Percentiles rank a stretch among this genome's conserved stretches.
Evolutionary conservation across 2,329 filamentous ascomycete genomes (phyloP).

Genomic region (Alternaria panax): DNA sequence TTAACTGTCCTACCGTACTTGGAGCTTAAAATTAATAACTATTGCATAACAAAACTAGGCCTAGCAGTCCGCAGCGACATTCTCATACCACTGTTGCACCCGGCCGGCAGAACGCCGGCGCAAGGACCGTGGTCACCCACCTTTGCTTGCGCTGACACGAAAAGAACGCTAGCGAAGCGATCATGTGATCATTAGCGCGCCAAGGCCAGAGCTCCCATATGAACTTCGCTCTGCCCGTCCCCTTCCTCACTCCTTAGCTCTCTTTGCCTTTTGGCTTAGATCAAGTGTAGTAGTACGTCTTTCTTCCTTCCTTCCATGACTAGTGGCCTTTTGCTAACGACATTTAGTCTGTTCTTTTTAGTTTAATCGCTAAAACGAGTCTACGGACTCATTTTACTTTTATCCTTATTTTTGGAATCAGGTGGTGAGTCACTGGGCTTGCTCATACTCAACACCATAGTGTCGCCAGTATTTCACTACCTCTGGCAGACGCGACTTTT

Average conservation of each 20-base stretch:
- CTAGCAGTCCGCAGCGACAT: too few relatives aligned
- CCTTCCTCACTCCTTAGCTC: neutral
- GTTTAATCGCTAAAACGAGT: conserved; percentile 1
- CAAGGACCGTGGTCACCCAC: neutral
- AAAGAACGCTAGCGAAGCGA: neutral
- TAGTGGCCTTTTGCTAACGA: too few relatives aligned
- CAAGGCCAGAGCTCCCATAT: neutral
- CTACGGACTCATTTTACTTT: neutral
- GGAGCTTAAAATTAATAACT: too few relatives aligned
- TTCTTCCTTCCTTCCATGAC: too few relatives aligned
- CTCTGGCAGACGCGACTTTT: neutral
- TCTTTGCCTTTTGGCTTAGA: conserved; percentile 6
- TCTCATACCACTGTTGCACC: neutral
- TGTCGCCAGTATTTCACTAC: neutral
- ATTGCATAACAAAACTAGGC: too few relatives aligned
- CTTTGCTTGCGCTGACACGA: neutral
- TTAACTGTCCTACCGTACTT: too few relatives aligned
- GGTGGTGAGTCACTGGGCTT: conserved; percentile 4
- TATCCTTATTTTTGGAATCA: neutral
- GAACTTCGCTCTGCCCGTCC: neutral
- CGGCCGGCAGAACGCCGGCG: neutral
- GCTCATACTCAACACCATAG: conserved; percentile 1
- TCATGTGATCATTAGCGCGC: neutral
- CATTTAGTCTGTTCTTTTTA: conserved; percentile 5
- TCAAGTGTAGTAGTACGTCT: conserved; percentile 7